Percentiles rank a stretch among this genome's conserved stretches.
Conservation (phyloP, 352 stramenopile genomes). For the Globisporangium heterothallicum region DNA sequence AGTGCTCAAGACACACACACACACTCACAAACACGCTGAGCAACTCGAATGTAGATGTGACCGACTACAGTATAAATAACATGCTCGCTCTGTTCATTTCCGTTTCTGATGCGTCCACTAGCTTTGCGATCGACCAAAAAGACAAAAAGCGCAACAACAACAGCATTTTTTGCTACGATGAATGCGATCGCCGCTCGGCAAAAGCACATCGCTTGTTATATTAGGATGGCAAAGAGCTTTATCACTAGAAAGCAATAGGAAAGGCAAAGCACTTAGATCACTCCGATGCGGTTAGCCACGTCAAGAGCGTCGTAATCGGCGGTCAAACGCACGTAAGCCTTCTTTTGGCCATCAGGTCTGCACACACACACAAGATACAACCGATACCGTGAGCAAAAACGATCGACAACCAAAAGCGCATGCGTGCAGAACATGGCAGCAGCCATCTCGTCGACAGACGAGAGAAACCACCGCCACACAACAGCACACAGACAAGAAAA, state of each 20-base stretch:
- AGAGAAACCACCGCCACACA: not conserved
- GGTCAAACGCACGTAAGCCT: constrained; percentile 98
- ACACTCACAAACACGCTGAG: too few relatives aligned
- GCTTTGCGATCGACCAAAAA: too few relatives aligned
- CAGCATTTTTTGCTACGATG: constrained; percentile 4
- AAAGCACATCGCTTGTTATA: constrained; percentile 21
- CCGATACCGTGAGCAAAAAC: constrained; percentile 21
- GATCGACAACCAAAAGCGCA: constrained; percentile 8
- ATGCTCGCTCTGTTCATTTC: too few relatives aligned
- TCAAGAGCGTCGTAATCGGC: constrained; percentile 99
- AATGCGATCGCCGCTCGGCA: constrained; percentile 9
- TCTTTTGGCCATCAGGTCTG: constrained; percentile 99
- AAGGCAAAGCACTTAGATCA: constrained; percentile 93
- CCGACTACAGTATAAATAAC: too few relatives aligned
- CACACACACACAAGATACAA: constrained; percentile 25
- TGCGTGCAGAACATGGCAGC: constrained; percentile 15
- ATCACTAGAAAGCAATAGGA: constrained; percentile 22
- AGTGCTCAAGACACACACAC: not conserved
- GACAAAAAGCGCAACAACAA: not conserved
- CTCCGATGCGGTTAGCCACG: constrained; percentile 99
- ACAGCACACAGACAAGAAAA: constrained; percentile 1
- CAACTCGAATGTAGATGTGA: too few relatives aligned
- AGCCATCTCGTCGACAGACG: constrained; percentile 7
- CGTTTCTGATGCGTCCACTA: too few relatives aligned
- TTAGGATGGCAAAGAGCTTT: constrained; percentile 64